Percentiles rank a stretch among this genome's conserved stretches.
Conservation (phyloP, 257 asterid genomes). For the Ehretia macrophylla region DNA sequence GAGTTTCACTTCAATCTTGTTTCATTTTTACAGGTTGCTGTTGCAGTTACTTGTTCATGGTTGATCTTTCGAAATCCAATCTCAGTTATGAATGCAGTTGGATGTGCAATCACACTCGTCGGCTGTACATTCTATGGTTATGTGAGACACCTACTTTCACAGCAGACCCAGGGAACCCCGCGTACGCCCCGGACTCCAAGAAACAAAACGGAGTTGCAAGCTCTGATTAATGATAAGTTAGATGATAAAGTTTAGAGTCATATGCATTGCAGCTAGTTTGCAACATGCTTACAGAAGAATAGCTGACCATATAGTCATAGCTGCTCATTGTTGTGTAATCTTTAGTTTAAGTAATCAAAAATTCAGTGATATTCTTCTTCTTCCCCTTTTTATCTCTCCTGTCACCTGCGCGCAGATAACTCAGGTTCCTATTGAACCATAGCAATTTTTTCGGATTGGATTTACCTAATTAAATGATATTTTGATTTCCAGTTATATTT, state of each 20-base stretch:
- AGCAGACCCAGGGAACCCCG: conserved; percentile 61
- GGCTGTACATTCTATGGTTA: conserved; percentile 96
- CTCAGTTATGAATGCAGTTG: conserved; percentile 71
- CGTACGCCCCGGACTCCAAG: conserved; percentile 63
- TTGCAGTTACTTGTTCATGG: conserved; percentile 93
- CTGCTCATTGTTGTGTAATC: background rate
- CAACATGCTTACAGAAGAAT: conserved; percentile 9
- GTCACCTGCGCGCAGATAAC: no score
- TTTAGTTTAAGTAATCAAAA: background rate
- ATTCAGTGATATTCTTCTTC: background rate
- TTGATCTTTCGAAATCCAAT: conserved; percentile 83
- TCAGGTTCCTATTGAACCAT: no score
- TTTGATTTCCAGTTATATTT: no score
- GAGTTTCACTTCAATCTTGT: background rate
- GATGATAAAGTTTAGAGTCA: conserved; percentile 53
- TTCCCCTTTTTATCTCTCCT: no score
- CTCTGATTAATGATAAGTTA: conserved; percentile 62
- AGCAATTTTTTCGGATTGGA: no score
- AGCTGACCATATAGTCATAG: background rate
- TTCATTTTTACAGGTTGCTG: conserved; percentile 63
- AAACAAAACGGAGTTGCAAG: conserved; percentile 54
- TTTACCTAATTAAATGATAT: no score
- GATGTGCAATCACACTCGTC: conserved; percentile 68
- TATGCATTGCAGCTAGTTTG: background rate
- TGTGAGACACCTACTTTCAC: conserved; percentile 67